phyloP scores from a whole-genome alignment of 495 filamentous ascomycete species.

The Trichoderma parareesei region DNA sequence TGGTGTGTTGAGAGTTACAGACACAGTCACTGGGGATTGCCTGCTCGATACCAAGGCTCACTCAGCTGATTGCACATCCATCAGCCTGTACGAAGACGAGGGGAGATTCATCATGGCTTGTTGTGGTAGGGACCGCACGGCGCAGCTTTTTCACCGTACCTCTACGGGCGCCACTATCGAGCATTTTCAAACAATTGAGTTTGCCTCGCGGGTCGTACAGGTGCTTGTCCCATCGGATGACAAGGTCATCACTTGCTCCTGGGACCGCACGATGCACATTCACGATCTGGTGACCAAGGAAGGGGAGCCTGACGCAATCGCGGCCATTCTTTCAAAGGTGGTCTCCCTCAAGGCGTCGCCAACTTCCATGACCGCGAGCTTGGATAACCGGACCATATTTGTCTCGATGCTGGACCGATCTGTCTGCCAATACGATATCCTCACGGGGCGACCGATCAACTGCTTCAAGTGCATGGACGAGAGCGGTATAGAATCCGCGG shows the following conservation, averaged over 20 bases:
- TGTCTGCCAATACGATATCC: conserved; percentile 66
- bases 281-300: conserved; percentile 70
- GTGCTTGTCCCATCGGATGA: conserved; percentile 41
- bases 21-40: conserved; percentile 41
- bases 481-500: conserved; percentile 68
- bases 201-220: conserved; percentile 39
- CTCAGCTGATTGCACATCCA: conserved; percentile 74
- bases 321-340: conserved; percentile 64
- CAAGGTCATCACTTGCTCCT: conserved; percentile 74
- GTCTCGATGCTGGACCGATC: conserved; percentile 80
- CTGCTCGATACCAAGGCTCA: conserved; percentile 72
- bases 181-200: conserved; percentile 45
- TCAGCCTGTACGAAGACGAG: conserved; percentile 54
- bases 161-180: conserved; percentile 33
- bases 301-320: conserved; percentile 56
- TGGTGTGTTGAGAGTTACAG: conserved; percentile 62
- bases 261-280: conserved; percentile 76
- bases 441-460: conserved; percentile 58
- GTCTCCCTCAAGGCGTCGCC: conserved; percentile 82
- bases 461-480: conserved; percentile 77
- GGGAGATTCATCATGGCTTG: conserved; percentile 58
- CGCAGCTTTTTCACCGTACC: conserved; percentile 70
- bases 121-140: conserved; percentile 78
- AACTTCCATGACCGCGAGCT: conserved; percentile 64
- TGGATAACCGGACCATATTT: conserved; percentile 53